These are phyloP conservation scores for Solanum aculeatissimum DNA, from an alignment of 305 asterid genomes.

Conservation along the genomic window DNA sequence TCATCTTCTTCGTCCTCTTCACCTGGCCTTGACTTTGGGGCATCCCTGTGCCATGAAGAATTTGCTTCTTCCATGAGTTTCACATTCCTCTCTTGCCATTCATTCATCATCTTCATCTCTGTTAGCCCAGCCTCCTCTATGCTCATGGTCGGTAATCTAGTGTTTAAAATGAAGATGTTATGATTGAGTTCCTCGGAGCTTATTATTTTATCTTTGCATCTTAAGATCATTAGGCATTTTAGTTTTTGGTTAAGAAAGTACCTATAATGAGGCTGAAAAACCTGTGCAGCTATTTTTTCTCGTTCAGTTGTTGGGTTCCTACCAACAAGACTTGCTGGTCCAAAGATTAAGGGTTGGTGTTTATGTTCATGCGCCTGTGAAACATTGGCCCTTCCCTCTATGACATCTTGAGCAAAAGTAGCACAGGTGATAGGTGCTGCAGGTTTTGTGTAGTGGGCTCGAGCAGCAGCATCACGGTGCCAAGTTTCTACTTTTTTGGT, in stretches of 20 bases:
- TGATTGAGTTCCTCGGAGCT: not conserved
- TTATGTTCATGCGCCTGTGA: constrained; percentile 73
- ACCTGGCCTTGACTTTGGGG: constrained; percentile 21
- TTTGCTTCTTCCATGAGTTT: constrained; percentile 84
- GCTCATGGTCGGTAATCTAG: constrained; percentile 86
- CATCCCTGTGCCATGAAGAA: constrained; percentile 75
- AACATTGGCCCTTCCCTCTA: constrained; percentile 70
- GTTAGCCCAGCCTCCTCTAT: constrained; percentile 89
- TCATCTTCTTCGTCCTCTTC: constrained; percentile 62
- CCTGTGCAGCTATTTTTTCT: constrained; percentile 82
- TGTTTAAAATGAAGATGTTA: not conserved
- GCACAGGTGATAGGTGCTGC: constrained; percentile 89
- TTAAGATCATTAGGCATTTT: not conserved
- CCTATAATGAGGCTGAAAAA: constrained; percentile 92
- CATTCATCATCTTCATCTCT: constrained; percentile 92
- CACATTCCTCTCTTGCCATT: constrained; percentile 59
- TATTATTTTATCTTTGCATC: not conserved
- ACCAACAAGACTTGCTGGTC: constrained; percentile 71
- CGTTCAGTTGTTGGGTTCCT: constrained; percentile 76
- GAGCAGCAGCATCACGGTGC: constrained; percentile 78
- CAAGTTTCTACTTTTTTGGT: constrained; percentile 69
- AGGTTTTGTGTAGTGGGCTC: constrained; percentile 53
- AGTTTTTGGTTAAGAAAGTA: not conserved
- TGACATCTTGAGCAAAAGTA: constrained; percentile 88
- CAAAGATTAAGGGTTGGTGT: constrained; percentile 82